These are phyloP conservation scores for Taiozyma sp. DNA, from an alignment of 1,139 yeast species.

Conservation along the genomic window DNA sequence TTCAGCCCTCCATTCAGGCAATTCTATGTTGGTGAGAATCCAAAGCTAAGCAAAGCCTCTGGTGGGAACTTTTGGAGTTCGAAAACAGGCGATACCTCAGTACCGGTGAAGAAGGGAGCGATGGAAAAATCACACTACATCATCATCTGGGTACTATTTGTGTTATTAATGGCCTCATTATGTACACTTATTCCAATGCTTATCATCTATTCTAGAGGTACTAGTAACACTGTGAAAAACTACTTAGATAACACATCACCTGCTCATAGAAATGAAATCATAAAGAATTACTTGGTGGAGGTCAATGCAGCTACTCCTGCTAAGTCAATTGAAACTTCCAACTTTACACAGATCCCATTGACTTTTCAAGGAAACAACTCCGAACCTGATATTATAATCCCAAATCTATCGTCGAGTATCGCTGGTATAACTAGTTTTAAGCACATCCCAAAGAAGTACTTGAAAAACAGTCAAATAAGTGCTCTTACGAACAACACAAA, in stretches of 20 bases:
- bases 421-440: conserved; percentile 21
- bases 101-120: neutral
- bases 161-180: conserved; percentile 15
- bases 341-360: conserved; percentile 1
- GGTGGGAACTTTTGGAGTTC: conserved; percentile 4
- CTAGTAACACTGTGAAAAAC: conserved; percentile 14
- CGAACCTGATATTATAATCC: neutral
- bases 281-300: conserved; percentile 3
- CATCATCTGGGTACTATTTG: conserved; percentile 19
- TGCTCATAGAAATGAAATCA: conserved; percentile 12
- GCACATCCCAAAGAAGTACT: conserved; percentile 30
- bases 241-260: conserved; percentile 20
- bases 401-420: conserved; percentile 9
- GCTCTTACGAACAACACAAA: conserved; percentile 30
- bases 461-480: conserved; percentile 28
- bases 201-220: conserved; percentile 20
- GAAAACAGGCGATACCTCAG: conserved; percentile 1
- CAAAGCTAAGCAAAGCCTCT: conserved; percentile 6
- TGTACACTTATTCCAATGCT: conserved; percentile 21
- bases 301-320: neutral
- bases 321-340: neutral
- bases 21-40: conserved; percentile 15
- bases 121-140: conserved; percentile 8
- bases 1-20: conserved; percentile 4
- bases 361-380: neutral